Evolutionary conservation across 345 rosid genomes (phyloP).

Genomic region (Geranium brycei): DNA sequence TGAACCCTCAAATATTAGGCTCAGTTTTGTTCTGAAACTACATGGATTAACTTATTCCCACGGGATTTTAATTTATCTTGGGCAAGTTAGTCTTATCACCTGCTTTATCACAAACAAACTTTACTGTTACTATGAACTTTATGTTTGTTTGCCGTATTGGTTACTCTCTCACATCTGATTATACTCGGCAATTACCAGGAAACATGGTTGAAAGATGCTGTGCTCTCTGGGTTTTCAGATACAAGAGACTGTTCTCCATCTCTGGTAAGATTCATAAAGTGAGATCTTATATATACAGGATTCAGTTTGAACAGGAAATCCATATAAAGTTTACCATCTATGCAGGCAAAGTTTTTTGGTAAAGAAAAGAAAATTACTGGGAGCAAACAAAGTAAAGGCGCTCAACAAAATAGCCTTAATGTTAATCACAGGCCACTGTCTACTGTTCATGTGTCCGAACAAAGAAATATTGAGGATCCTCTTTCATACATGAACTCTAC

Average conservation of each 20-base stretch:
- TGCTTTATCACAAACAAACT: background rate
- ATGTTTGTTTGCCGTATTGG: slow-evolving; percentile 13
- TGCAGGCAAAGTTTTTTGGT: slow-evolving; percentile 54
- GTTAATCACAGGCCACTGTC: slow-evolving; percentile 46
- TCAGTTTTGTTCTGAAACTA: background rate
- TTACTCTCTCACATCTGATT: slow-evolving; percentile 21
- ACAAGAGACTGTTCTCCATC: slow-evolving; percentile 74
- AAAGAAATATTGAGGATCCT: slow-evolving; percentile 33
- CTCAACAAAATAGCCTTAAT: slow-evolving; percentile 19
- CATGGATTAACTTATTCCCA: background rate
- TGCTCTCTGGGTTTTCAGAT: slow-evolving; percentile 67
- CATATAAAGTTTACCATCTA: slow-evolving; percentile 13
- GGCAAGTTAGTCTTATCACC: background rate
- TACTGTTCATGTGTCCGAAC: slow-evolving; percentile 26
- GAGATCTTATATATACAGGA: background rate
- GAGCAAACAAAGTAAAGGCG: slow-evolving; percentile 32
- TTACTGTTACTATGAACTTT: slow-evolving; percentile 5
- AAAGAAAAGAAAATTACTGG: slow-evolving; percentile 42
- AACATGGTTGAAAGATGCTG: slow-evolving; percentile 72
- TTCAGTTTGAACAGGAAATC: slow-evolving; percentile 4
- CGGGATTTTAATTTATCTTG: background rate
- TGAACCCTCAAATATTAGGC: background rate
- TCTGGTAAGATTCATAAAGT: slow-evolving; percentile 40
- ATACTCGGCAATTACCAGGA: slow-evolving; percentile 51
- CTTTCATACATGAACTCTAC: slow-evolving; percentile 32